Percentiles rank a stretch among this genome's conserved stretches.
These are phyloP conservation scores for Anthostomella pinea DNA, from an alignment of 2,329 filamentous ascomycete genomes.

Conservation along the genomic window DNA sequence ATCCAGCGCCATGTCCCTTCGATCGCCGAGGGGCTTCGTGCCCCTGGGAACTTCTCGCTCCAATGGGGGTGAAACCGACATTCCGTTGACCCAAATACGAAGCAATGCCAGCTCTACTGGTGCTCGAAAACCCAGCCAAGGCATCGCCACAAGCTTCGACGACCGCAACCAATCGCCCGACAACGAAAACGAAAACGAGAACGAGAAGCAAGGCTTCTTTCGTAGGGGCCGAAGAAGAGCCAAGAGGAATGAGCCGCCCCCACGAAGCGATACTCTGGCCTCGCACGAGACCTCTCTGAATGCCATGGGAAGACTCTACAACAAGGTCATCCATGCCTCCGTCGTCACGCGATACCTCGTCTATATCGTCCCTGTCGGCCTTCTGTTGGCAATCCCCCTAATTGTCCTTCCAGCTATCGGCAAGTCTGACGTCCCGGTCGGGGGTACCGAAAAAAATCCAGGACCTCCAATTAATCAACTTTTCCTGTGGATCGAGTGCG, in stretches of 20 bases:
- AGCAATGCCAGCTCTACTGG: slow-evolving; percentile 55
- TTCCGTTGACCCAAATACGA: slow-evolving; percentile 42
- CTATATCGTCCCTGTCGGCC: slow-evolving; percentile 62
- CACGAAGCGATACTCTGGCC: slow-evolving; percentile 44
- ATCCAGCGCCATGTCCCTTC: slow-evolving; percentile 32
- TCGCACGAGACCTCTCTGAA: slow-evolving; percentile 57
- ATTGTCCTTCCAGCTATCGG: slow-evolving; percentile 50
- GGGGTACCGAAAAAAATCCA: slow-evolving; percentile 26
- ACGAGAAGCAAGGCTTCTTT: slow-evolving; percentile 47
- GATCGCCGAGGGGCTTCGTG: slow-evolving; percentile 29
- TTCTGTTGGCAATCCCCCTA: slow-evolving; percentile 61
- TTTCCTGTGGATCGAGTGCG: slow-evolving; percentile 67
- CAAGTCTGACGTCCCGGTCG: slow-evolving; percentile 39
- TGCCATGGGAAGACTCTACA: slow-evolving; percentile 63
- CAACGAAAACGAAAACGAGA: slow-evolving; percentile 31
- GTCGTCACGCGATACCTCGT: slow-evolving; percentile 64
- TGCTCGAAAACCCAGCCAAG: slow-evolving; percentile 45
- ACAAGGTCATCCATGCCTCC: slow-evolving; percentile 61
- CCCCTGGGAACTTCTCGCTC: slow-evolving; percentile 23
- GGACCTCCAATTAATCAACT: slow-evolving; percentile 57
- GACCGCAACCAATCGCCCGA: slow-evolving; percentile 31
- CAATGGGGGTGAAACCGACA: slow-evolving; percentile 23
- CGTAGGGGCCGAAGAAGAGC: slow-evolving; percentile 48
- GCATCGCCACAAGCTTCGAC: slow-evolving; percentile 30
- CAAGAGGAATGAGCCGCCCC: slow-evolving; percentile 37